Percentiles rank a stretch among this genome's conserved stretches.
Conservation (phyloP, 192 early-diverging fungal species). For the Backusella morwellensis region DNA sequence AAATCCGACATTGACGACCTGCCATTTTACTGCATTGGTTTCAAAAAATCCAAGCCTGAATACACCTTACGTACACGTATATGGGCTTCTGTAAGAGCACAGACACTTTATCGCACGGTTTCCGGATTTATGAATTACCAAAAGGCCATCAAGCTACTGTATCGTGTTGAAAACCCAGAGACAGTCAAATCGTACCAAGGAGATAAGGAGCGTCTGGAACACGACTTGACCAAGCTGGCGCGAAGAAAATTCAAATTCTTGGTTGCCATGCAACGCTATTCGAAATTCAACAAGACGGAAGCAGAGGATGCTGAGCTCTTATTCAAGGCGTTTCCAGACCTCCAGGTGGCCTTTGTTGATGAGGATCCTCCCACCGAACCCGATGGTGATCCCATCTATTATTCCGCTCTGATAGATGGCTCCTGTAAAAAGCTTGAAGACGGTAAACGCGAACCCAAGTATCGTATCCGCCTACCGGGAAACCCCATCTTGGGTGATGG, state of each 20-base stretch:
- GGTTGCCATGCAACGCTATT: slow-evolving; percentile 82
- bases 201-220: slow-evolving; percentile 64
- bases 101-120: slow-evolving; percentile 85
- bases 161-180: slow-evolving; percentile 80
- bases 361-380: slow-evolving; percentile 62
- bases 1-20: slow-evolving; percentile 76
- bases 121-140: slow-evolving; percentile 87
- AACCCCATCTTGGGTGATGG: slow-evolving; percentile 91
- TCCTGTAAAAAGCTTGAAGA: slow-evolving; percentile 62
- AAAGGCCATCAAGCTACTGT: slow-evolving; percentile 79
- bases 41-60: slow-evolving; percentile 78
- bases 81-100: slow-evolving; percentile 84
- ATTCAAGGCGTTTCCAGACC: slow-evolving; percentile 69
- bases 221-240: slow-evolving; percentile 65
- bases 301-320: slow-evolving; percentile 75
- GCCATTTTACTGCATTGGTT: slow-evolving; percentile 80
- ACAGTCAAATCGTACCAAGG: slow-evolving; percentile 62
- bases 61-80: slow-evolving; percentile 83
- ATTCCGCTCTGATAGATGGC: slow-evolving; percentile 76
- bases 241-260: slow-evolving; percentile 82
- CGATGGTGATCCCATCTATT: slow-evolving; percentile 53
- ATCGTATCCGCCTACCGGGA: slow-evolving; percentile 75
- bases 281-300: slow-evolving; percentile 76
- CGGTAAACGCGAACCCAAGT: slow-evolving; percentile 77
- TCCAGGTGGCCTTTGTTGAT: slow-evolving; percentile 81